phyloP scores from a whole-genome alignment of 768 basidiomycete genomes.

The Termitomyces sp. region DNA sequence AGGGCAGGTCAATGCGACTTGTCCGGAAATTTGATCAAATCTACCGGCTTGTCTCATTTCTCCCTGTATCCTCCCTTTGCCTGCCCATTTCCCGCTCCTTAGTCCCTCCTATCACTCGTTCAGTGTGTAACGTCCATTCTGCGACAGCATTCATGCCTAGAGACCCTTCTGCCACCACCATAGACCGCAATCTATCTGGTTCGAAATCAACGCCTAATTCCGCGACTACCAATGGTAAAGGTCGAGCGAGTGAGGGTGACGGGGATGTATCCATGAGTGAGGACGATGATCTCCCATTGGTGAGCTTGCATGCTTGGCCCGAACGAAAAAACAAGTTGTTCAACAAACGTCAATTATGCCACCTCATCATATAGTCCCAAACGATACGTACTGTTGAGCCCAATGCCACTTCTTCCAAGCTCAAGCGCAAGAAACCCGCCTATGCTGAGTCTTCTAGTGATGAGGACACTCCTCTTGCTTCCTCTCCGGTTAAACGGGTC shows the following conservation, averaged over 20 bases:
- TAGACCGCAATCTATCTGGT: slow-evolving; percentile 52
- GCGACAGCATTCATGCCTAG: slow-evolving; percentile 32
- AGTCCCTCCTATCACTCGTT: slow-evolving; percentile 1
- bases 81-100: slow-evolving; percentile 14
- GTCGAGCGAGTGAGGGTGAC: slow-evolving; percentile 31
- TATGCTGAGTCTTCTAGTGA: slow-evolving; percentile 60
- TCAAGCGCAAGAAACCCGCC: slow-evolving; percentile 59
- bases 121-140: slow-evolving; percentile 20
- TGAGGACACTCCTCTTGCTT: slow-evolving; percentile 67
- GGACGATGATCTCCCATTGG: slow-evolving; percentile 68
- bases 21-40: slow-evolving; percentile 31
- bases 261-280: slow-evolving; percentile 54
- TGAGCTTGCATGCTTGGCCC: slow-evolving; percentile 27
- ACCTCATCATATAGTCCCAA: slow-evolving; percentile 44
- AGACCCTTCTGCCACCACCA: slow-evolving; percentile 48
- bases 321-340: slow-evolving; percentile 1
- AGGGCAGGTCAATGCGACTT: slow-evolving; percentile 56
- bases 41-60: slow-evolving; percentile 22
- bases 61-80: slow-evolving; percentile 16
- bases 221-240: slow-evolving; percentile 39
- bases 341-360: slow-evolving; percentile 18
- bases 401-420: slow-evolving; percentile 25
- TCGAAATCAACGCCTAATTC: slow-evolving; percentile 29
- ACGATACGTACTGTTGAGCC: slow-evolving; percentile 41
- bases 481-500: slow-evolving; percentile 57